These are phyloP conservation scores for Bertia moriformis DNA, from an alignment of 2,329 filamentous ascomycete genomes.

Conservation along the genomic window DNA sequence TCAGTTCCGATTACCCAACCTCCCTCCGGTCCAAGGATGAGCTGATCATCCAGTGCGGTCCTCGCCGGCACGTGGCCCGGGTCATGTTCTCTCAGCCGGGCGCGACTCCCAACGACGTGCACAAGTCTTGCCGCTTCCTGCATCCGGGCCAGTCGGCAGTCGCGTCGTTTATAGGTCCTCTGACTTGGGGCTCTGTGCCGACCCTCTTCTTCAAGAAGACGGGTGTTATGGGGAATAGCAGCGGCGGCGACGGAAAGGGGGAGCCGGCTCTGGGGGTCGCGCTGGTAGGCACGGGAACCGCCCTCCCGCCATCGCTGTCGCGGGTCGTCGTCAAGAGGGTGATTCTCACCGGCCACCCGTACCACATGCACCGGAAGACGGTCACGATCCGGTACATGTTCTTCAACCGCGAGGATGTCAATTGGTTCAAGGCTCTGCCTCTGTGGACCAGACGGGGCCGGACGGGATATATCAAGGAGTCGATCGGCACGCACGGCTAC, in stretches of 20 bases:
- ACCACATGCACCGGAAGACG: constrained; percentile 96
- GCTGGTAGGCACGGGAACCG: constrained; percentile 75
- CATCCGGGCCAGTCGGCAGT: constrained; percentile 83
- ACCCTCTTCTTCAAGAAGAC: constrained; percentile 70
- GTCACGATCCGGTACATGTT: constrained; percentile 99
- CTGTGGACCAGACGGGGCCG: constrained; percentile 85
- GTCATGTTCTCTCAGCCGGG: constrained; percentile 82
- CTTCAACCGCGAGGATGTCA: constrained; percentile 87
- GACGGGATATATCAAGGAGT: constrained; percentile 84
- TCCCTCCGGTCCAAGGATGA: constrained; percentile 87
- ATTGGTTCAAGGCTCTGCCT: constrained; percentile 94
- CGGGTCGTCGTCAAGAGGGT: constrained; percentile 87
- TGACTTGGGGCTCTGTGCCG: constrained; percentile 87
- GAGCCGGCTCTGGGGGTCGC: constrained; percentile 38
- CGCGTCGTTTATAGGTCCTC: constrained; percentile 74
- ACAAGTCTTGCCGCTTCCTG: constrained; percentile 87
- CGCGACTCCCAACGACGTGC: constrained; percentile 85
- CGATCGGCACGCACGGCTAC: constrained; percentile 93
- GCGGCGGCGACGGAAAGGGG: too few relatives aligned
- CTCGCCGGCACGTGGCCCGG: constrained; percentile 73
- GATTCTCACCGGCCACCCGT: constrained; percentile 87
- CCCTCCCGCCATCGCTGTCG: constrained; percentile 59
- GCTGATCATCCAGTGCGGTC: constrained; percentile 79
- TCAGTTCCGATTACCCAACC: constrained; percentile 60
- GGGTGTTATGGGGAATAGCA: constrained; percentile 21